Evolutionary conservation across 2,329 filamentous ascomycete genomes (phyloP).

Genomic region (Neoascochyta sp.): DNA sequence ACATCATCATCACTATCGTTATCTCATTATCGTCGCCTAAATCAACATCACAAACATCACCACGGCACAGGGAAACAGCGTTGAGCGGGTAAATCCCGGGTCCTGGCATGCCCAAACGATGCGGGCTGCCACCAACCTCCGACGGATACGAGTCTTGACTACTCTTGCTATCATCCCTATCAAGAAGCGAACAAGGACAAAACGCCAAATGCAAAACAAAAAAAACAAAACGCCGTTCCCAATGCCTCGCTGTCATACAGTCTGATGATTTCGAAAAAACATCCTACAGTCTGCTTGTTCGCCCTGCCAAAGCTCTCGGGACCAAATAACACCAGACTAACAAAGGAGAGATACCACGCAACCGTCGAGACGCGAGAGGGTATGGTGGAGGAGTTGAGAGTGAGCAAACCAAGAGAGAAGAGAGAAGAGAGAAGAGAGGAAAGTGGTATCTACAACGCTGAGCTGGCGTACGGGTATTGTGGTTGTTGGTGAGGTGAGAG

Average conservation of each 20-base stretch:
- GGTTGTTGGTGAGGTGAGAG: slow-evolving; percentile 9
- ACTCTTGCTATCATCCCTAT: slow-evolving; percentile 36
- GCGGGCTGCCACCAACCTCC: slow-evolving; percentile 25
- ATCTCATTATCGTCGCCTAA: too few species aligned
- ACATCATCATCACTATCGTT: too few species aligned
- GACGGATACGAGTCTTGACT: slow-evolving; percentile 43
- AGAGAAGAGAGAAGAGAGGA: slow-evolving; percentile 26
- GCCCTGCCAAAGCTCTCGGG: slow-evolving; percentile 16
- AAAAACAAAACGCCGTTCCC: slow-evolving; percentile 10
- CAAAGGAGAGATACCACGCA: slow-evolving; percentile 36
- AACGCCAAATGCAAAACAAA: slow-evolving; percentile 4
- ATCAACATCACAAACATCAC: not conserved
- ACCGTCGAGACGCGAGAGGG: slow-evolving; percentile 18
- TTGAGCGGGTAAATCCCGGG: slow-evolving; percentile 41
- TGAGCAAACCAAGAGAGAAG: slow-evolving; percentile 7
- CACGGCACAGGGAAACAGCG: slow-evolving; percentile 8
- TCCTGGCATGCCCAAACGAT: slow-evolving; percentile 13
- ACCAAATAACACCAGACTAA: slow-evolving; percentile 22
- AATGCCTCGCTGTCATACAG: slow-evolving; percentile 13
- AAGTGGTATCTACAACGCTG: slow-evolving; percentile 42
- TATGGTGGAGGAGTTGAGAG: slow-evolving; percentile 11
- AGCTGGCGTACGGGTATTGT: slow-evolving; percentile 21
- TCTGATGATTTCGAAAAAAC: too few species aligned
- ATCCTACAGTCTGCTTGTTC: slow-evolving; percentile 12
- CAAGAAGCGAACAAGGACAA: slow-evolving; percentile 17